phyloP scores from a whole-genome alignment of 805 yeast genomes.

The Wickerhamiella qilinensis region DNA sequence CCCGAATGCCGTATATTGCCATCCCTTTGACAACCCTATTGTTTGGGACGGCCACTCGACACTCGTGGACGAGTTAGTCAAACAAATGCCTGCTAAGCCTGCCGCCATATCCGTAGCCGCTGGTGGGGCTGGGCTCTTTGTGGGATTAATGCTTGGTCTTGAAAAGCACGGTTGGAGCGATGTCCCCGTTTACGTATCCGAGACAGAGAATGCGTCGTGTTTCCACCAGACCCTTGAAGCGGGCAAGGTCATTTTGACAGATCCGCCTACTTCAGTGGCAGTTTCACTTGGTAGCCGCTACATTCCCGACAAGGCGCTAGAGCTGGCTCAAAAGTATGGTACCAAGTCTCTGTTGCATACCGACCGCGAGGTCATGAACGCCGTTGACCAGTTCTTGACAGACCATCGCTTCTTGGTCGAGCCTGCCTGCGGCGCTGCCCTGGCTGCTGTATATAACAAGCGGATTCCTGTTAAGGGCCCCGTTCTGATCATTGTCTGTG shows the following conservation, averaged over 20 bases:
- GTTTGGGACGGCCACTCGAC: constrained; percentile 96
- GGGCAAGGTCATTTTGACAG: constrained; percentile 29
- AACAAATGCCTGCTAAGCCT: constrained; percentile 60
- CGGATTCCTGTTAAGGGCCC: constrained; percentile 26
- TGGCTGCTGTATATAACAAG: constrained; percentile 32
- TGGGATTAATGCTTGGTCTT: constrained; percentile 70
- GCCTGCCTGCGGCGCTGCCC: constrained; percentile 58
- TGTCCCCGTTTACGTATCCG: constrained; percentile 30
- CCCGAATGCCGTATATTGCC: constrained; percentile 71
- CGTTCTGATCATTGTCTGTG: constrained; percentile 43
- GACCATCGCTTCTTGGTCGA: constrained; percentile 39
- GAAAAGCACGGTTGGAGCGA: constrained; percentile 31
- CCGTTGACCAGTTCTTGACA: constrained; percentile 31
- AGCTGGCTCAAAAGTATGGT: constrained; percentile 26
- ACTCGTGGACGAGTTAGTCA: constrained; percentile 69
- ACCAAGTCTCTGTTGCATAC: constrained; percentile 30
- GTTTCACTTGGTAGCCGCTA: constrained; percentile 47
- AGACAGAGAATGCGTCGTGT: constrained; percentile 26
- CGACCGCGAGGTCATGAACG: constrained; percentile 38
- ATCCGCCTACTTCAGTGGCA: constrained; percentile 36
- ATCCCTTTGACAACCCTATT: constrained; percentile 86
- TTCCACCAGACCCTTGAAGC: constrained; percentile 34
- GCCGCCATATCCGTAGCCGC: constrained; percentile 78
- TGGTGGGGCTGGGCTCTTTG: constrained; percentile 86
- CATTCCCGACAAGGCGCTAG: constrained; percentile 35